phyloP scores from a whole-genome alignment of 805 yeast species.

The Diddensiella transvaalensis region DNA sequence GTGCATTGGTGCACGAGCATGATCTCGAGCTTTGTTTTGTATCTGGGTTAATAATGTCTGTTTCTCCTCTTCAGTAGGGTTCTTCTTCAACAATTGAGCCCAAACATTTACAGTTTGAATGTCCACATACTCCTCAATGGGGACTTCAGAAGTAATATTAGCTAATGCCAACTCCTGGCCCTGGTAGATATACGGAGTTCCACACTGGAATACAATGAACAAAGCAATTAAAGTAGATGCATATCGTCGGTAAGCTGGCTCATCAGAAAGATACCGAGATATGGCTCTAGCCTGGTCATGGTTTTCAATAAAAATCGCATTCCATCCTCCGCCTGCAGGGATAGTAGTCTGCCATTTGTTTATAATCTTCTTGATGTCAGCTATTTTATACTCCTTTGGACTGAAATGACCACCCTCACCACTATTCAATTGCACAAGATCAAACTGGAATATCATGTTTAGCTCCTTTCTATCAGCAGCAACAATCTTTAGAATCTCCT shows the following conservation, averaged over 20 bases:
- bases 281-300: constrained; percentile 58
- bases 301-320: constrained; percentile 52
- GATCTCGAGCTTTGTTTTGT: constrained; percentile 44
- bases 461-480: constrained; percentile 26
- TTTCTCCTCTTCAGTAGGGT: constrained; percentile 24
- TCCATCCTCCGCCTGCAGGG: constrained; percentile 54
- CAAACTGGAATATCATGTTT: constrained; percentile 29
- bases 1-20: constrained; percentile 56
- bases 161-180: constrained; percentile 61
- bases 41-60: constrained; percentile 8
- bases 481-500: constrained; percentile 19
- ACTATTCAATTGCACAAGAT: constrained; percentile 7
- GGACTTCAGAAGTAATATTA: constrained; percentile 46
- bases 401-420: constrained; percentile 13
- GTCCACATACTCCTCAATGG: constrained; percentile 48
- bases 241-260: constrained; percentile 34
- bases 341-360: constrained; percentile 31
- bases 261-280: constrained; percentile 49
- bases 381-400: constrained; percentile 4
- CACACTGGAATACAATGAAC: constrained; percentile 46
- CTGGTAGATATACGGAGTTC: constrained; percentile 55
- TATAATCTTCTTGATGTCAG: constrained; percentile 9
- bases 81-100: constrained; percentile 30
- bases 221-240: constrained; percentile 49
- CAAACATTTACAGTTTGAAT: constrained; percentile 45